Evolutionary conservation across 129 eudicot species (phyloP).

Genomic region (Scalesia atractyloides): DNA sequence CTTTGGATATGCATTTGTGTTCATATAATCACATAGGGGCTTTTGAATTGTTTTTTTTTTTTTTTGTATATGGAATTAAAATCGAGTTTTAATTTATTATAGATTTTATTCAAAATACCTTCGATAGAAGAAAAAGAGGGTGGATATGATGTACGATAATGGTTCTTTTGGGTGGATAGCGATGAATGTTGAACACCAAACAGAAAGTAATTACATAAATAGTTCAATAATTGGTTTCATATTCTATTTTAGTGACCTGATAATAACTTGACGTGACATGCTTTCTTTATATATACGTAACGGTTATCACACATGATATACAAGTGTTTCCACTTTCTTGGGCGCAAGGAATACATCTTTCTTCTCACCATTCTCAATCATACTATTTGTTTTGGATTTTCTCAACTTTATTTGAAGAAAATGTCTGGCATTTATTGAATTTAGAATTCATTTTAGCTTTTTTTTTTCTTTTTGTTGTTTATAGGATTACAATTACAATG

Average conservation of each 20-base stretch:
- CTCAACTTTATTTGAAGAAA: background rate
- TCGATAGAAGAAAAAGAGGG: too few species aligned
- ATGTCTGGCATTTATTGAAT: background rate
- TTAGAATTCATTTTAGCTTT: background rate
- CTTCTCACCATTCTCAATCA: slow-evolving; percentile 4
- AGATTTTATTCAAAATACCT: too few species aligned
- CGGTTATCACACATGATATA: background rate
- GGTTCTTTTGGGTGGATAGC: too few species aligned
- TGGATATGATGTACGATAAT: too few species aligned
- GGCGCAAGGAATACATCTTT: slow-evolving; percentile 2
- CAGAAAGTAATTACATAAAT: too few species aligned
- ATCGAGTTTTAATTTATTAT: too few species aligned
- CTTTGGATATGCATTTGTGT: too few species aligned
- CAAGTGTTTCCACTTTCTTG: background rate
- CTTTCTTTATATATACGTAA: background rate
- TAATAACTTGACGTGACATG: background rate
- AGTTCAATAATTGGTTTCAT: background rate
- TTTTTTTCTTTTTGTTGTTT: background rate
- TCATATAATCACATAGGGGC: too few species aligned
- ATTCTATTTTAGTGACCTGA: background rate
- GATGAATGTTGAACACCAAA: too few species aligned
- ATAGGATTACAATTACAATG: background rate
- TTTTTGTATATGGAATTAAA: too few species aligned
- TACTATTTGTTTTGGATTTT: background rate
- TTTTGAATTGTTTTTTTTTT: too few species aligned